Evolutionary conservation across 805 yeast species (phyloP), one percentile per base, ranked within the genome.

Genomic region (Cyberlindnera petersonii): DNA sequence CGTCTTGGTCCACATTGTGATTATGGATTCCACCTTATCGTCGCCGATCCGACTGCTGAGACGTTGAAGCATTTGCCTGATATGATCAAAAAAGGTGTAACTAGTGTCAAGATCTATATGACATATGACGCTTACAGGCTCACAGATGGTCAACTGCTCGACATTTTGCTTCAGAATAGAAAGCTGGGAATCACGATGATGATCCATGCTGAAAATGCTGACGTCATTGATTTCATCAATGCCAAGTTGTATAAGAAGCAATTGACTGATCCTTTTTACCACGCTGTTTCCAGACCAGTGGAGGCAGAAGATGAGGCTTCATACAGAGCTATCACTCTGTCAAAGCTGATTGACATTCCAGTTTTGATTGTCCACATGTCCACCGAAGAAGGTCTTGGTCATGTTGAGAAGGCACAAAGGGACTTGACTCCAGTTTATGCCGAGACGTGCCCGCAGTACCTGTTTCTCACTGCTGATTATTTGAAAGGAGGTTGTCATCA

Each of bases 201-300:
- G 73, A 64, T 71, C 21, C 77, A 71, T 46, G 75, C 77, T 14
- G 77, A 71, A 46, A 71, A 71, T 49, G 62, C 69, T 33, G 76
- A 71, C 40, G 61, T 71, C 33, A 69, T 71, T 31, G 58, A 59
- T 20, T 68, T 64, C 46, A 56, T 68, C 43, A 64, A 61, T 39
- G 64, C 64, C 26, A 66, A 66, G 34, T 52, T 71, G n/a, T 65
- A 65, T 39, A 56, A 59, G 42, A 60, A 64, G 37, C 56, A 59
- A 4, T 45, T 64, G 45, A 58, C 63, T 1, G 69, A 64, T 17
- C 75, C 77, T 4, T 68, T 48, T 39, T 71, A 64, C 45, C 77
- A 71, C 48, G 63, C 74, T 4, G 58, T 68, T 15, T 65, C 72
- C 5, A 58, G 75, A 32, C 75, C 76, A 6, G 47, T 59, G 0